phyloP scores from a whole-genome alignment of 768 basidiomycete species.

The Leccinum ochraceum region DNA sequence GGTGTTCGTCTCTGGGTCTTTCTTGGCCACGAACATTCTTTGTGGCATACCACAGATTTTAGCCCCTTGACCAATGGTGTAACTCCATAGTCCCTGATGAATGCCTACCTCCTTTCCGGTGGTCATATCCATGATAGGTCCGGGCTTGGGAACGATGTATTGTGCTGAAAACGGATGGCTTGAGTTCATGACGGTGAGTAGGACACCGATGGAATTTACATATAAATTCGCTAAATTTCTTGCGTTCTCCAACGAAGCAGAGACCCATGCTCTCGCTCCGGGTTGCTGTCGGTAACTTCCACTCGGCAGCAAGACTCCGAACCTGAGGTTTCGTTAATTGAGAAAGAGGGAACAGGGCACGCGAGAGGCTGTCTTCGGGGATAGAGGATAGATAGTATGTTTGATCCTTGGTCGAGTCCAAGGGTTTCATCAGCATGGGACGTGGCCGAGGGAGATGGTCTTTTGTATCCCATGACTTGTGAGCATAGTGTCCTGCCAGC shows the following conservation, averaged over 20 bases:
- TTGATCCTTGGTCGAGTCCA: conserved; percentile 80
- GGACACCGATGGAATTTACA: conserved; percentile 43
- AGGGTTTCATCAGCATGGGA: conserved; percentile 53
- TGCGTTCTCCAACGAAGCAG: conserved; percentile 88
- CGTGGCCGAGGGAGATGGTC: conserved; percentile 28
- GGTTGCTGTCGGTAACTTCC: conserved; percentile 67
- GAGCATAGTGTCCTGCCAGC: conserved; percentile 82
- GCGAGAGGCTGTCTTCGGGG: conserved; percentile 58
- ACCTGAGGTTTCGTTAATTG: conserved; percentile 68
- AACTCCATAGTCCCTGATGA: conserved; percentile 82
- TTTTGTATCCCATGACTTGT: conserved; percentile 51
- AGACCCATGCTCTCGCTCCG: conserved; percentile 91
- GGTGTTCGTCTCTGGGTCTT: conserved; percentile 61
- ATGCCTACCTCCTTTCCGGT: conserved; percentile 54
- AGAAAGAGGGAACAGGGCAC: conserved; percentile 81
- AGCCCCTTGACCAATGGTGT: conserved; percentile 83
- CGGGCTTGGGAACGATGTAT: conserved; percentile 71
- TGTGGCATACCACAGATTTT: conserved; percentile 59
- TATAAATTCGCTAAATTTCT: conserved; percentile 70
- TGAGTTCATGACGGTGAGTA: background rate
- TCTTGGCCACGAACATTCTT: conserved; percentile 72
- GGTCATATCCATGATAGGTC: conserved; percentile 60
- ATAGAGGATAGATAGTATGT: conserved; percentile 88
- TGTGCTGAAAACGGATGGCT: conserved; percentile 48
- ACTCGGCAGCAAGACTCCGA: conserved; percentile 63